A percentile compares a stretch with the other conserved stretches of the same genome.
phyloP scores from a whole-genome alignment of 345 rosid genomes.

The Combretum micranthum region DNA sequence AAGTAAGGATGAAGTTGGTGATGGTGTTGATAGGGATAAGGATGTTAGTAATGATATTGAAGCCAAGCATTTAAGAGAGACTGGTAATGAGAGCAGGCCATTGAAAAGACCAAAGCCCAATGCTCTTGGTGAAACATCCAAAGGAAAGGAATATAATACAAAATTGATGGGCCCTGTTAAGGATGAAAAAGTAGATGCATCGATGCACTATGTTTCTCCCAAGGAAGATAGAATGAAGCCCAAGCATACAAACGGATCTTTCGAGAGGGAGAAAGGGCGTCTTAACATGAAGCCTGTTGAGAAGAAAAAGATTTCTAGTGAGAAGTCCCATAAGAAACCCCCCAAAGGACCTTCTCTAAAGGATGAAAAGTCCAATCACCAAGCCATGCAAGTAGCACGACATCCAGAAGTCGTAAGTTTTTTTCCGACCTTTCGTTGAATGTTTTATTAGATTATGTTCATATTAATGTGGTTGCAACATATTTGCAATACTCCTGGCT shows the following conservation, averaged over 20 bases:
- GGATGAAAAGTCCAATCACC: constrained; percentile 15
- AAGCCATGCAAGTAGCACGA: constrained; percentile 32
- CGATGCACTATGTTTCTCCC: background rate
- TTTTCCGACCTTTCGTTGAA: constrained; percentile 3
- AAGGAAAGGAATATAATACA: constrained; percentile 22
- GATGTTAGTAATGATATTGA: constrained; percentile 15
- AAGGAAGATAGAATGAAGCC: constrained; percentile 16
- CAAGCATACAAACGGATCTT: constrained; percentile 10
- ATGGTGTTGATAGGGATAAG: constrained; percentile 19
- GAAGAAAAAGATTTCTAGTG: constrained; percentile 17
- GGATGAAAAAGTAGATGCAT: constrained; percentile 13
- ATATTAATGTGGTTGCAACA: background rate
- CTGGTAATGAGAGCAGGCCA: constrained; percentile 18
- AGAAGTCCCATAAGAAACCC: constrained; percentile 22
- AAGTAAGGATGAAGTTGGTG: constrained; percentile 18
- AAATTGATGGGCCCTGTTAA: constrained; percentile 16
- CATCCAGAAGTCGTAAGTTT: constrained; percentile 62
- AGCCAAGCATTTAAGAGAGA: background rate
- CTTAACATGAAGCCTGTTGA: constrained; percentile 23
- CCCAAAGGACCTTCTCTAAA: constrained; percentile 12
- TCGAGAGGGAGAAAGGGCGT: constrained; percentile 16
- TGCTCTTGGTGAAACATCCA: constrained; percentile 14
- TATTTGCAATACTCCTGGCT: background rate
- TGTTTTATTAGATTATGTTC: background rate
- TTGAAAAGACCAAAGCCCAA: constrained; percentile 38